A percentile compares a stretch with the other conserved stretches of the same genome.
phyloP scores from a whole-genome alignment of 1,284 basidiomycete genomes.

The Athelia sp. region DNA sequence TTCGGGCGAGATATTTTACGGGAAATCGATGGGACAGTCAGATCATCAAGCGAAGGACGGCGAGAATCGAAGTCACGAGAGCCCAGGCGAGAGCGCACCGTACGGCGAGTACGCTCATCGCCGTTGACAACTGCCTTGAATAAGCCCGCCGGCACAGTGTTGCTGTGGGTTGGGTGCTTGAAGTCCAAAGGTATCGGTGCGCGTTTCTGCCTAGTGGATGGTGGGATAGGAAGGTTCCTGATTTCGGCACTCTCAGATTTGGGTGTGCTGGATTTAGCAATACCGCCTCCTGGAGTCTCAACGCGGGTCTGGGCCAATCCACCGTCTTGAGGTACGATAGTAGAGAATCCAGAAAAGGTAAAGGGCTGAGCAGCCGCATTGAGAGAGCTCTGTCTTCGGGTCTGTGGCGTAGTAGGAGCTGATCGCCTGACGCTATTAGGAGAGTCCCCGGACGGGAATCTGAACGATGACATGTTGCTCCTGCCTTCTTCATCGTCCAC shows the following conservation, averaged over 20 bases:
- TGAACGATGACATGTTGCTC: slow-evolving; percentile 64
- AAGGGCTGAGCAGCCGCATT: slow-evolving; percentile 52
- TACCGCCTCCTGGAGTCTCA: not conserved
- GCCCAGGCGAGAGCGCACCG: slow-evolving; percentile 67
- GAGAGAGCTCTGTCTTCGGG: slow-evolving; percentile 21
- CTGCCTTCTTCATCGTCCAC: slow-evolving; percentile 41
- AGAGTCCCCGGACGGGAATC: slow-evolving; percentile 56
- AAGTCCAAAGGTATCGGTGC: slow-evolving; percentile 79
- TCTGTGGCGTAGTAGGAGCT: slow-evolving; percentile 34
- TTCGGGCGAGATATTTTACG: slow-evolving; percentile 46
- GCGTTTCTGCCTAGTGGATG: slow-evolving; percentile 47
- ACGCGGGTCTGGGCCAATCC: slow-evolving; percentile 17
- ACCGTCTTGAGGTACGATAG: slow-evolving; percentile 8
- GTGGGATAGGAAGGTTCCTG: slow-evolving; percentile 8
- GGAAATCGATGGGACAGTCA: slow-evolving; percentile 63
- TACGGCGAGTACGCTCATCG: slow-evolving; percentile 61
- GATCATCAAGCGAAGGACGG: slow-evolving; percentile 69
- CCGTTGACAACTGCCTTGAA: slow-evolving; percentile 71
- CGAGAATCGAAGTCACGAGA: slow-evolving; percentile 62
- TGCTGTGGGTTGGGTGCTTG: slow-evolving; percentile 64
- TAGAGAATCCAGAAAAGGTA: slow-evolving; percentile 54
- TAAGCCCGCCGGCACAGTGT: slow-evolving; percentile 76
- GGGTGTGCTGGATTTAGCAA: not conserved
- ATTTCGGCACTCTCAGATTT: slow-evolving; percentile 21
- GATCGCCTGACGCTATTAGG: slow-evolving; percentile 44